Conservation (phyloP, 768 basidiomycete species). For the Boletus subcaerulescens region DNA sequence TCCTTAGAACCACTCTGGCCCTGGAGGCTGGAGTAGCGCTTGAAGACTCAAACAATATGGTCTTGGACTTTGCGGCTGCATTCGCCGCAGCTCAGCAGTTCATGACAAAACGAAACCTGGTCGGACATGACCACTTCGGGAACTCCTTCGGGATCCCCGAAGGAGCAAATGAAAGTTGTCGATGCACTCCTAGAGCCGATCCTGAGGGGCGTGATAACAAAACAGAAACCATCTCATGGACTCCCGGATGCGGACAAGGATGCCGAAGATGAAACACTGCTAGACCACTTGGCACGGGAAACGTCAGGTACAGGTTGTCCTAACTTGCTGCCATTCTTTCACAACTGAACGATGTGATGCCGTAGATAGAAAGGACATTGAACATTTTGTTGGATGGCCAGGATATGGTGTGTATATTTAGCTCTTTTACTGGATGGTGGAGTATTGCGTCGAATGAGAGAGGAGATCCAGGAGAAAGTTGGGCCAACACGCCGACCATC, state of each 20-base stretch:
- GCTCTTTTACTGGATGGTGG: not conserved
- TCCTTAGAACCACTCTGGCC: slow-evolving; percentile 30
- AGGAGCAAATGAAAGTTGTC: slow-evolving; percentile 37
- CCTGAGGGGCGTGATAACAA: slow-evolving; percentile 33
- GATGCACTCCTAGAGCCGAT: slow-evolving; percentile 41
- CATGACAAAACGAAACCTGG: slow-evolving; percentile 25
- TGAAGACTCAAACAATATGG: slow-evolving; percentile 8
- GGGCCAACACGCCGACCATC: slow-evolving; percentile 35
- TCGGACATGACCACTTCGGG: slow-evolving; percentile 41
- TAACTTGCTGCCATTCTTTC: not conserved
- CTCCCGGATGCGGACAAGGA: slow-evolving; percentile 1
- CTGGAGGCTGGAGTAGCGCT: not conserved
- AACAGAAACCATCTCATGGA: slow-evolving; percentile 11
- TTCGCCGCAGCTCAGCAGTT: slow-evolving; percentile 33
- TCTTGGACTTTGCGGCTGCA: slow-evolving; percentile 31
- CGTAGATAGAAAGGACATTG: slow-evolving; percentile 35
- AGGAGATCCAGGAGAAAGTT: slow-evolving; percentile 40
- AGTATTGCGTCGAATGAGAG: slow-evolving; percentile 37
- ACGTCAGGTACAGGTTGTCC: slow-evolving; percentile 33
- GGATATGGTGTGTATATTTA: slow-evolving; percentile 35
- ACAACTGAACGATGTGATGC: not conserved
- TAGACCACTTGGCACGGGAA: slow-evolving; percentile 39
- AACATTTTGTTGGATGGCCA: slow-evolving; percentile 45
- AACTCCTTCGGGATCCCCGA: slow-evolving; percentile 34
- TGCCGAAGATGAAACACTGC: slow-evolving; percentile 36